Evolutionary conservation across 805 yeast genomes (phyloP).

Genomic region (Wickerhamomyces pijperi): DNA sequence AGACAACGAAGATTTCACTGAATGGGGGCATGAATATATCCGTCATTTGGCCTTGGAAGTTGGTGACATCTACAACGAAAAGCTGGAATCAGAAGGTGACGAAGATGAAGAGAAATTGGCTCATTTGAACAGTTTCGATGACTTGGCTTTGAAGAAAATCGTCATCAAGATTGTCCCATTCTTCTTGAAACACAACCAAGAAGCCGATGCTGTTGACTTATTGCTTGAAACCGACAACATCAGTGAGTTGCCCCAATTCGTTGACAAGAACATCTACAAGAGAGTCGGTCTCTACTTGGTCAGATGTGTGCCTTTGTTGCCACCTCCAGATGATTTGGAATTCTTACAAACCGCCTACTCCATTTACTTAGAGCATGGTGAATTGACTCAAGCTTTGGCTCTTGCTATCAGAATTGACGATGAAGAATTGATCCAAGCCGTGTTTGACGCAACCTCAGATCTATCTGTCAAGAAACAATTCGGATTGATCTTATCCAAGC

Average conservation of each 20-base stretch:
- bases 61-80: conserved; percentile 71
- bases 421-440: conserved; percentile 63
- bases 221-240: conserved; percentile 82
- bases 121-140: conserved; percentile 15
- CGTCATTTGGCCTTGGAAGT: conserved; percentile 93
- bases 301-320: conserved; percentile 90
- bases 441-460: conserved; percentile 74
- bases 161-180: conserved; percentile 76
- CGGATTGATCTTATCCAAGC: conserved; percentile 80
- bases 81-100: conserved; percentile 27
- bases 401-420: conserved; percentile 85
- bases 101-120: conserved; percentile 6
- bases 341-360: conserved; percentile 83
- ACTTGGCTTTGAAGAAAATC: conserved; percentile 43
- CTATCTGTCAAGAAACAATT: conserved; percentile 72
- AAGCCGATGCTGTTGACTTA: conserved; percentile 95
- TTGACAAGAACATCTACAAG: conserved; percentile 72
- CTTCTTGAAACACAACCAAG: conserved; percentile 90
- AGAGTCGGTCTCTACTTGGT: conserved; percentile 93
- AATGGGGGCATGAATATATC: conserved; percentile 98
- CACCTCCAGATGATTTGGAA: conserved; percentile 86
- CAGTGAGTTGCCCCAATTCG: conserved; percentile 71
- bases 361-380: conserved; percentile 68
- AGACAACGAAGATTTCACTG: conserved; percentile 45
- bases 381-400: conserved; percentile 81